phyloP scores from a whole-genome alignment of 1,284 basidiomycete species.

The Fistulinella staudtii region DNA sequence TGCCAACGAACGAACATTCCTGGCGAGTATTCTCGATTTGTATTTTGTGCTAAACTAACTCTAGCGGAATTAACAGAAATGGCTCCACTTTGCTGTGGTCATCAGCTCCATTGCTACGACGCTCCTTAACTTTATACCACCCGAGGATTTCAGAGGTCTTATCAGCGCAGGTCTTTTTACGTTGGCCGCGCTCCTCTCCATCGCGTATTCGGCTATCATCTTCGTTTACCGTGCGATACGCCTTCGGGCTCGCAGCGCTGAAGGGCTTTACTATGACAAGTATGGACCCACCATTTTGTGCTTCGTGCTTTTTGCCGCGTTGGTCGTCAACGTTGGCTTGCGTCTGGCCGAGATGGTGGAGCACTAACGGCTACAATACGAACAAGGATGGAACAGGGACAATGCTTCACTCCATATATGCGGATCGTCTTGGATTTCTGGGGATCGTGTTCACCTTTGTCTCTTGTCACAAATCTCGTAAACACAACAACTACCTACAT shows the following conservation, averaged over 20 bases:
- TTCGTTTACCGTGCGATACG: slow-evolving; percentile 84
- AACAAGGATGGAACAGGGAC: no score
- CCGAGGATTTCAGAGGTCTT: slow-evolving; percentile 74
- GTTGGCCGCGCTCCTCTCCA: slow-evolving; percentile 81
- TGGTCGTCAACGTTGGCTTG: slow-evolving; percentile 74
- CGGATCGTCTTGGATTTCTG: background rate
- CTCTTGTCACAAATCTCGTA: background rate
- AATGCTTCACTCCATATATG: slow-evolving; percentile 2
- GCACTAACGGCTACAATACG: no score
- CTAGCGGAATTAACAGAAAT: slow-evolving; percentile 56
- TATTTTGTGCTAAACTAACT: slow-evolving; percentile 13
- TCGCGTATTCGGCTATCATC: slow-evolving; percentile 84
- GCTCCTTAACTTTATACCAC: slow-evolving; percentile 83
- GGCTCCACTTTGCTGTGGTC: slow-evolving; percentile 90
- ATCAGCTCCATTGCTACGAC: slow-evolving; percentile 87
- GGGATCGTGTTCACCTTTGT: background rate
- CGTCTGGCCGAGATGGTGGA: slow-evolving; percentile 45
- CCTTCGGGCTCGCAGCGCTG: slow-evolving; percentile 71
- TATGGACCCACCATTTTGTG: slow-evolving; percentile 83
- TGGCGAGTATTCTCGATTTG: slow-evolving; percentile 46
- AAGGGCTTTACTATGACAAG: slow-evolving; percentile 84
- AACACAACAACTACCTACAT: background rate
- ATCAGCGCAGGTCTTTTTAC: slow-evolving; percentile 89
- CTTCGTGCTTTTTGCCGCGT: slow-evolving; percentile 62
- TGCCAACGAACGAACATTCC: slow-evolving; percentile 90